phyloP scores from a whole-genome alignment of 2,329 filamentous ascomycete species.

The Fusarium annulatum region DNA sequence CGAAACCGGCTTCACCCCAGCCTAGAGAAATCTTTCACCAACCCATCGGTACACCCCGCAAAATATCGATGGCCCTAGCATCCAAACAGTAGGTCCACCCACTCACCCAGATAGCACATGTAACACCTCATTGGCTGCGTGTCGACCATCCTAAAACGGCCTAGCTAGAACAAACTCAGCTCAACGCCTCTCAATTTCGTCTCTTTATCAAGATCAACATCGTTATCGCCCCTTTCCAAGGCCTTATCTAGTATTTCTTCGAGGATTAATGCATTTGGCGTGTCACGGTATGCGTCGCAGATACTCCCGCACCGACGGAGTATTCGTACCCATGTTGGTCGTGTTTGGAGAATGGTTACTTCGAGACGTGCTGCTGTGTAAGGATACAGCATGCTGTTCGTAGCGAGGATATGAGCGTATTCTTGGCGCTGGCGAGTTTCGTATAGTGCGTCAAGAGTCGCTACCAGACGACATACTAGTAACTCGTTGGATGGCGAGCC shows the following conservation, averaged over 20 bases:
- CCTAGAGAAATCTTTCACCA: not conserved
- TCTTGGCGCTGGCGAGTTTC: conserved; percentile 17
- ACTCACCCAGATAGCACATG: not conserved
- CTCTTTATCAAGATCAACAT: conserved; percentile 26
- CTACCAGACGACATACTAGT: conserved; percentile 41
- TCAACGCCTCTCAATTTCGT: conserved; percentile 22
- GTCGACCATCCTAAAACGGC: conserved; percentile 6
- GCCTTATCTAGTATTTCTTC: conserved; percentile 33
- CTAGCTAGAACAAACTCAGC: conserved; percentile 26
- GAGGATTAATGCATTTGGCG: conserved; percentile 15
- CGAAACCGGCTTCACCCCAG: not conserved
- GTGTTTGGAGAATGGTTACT: conserved; percentile 26
- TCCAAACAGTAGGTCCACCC: conserved; percentile 4
- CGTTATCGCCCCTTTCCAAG: conserved; percentile 17
- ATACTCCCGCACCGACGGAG: not conserved
- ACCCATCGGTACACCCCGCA: not conserved
- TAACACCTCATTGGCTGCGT: conserved; percentile 4
- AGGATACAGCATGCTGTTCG: conserved; percentile 45
- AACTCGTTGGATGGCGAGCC: conserved; percentile 8
- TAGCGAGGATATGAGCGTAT: conserved; percentile 34
- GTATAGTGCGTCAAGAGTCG: conserved; percentile 40
- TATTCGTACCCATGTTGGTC: conserved; percentile 31
- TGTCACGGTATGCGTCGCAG: conserved; percentile 25
- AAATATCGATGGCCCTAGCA: too few relatives aligned
- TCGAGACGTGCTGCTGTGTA: conserved; percentile 43